Base-by-base conservation (phyloP, 352 stramenopile species). In the Phytopythium sindhum region DNA sequence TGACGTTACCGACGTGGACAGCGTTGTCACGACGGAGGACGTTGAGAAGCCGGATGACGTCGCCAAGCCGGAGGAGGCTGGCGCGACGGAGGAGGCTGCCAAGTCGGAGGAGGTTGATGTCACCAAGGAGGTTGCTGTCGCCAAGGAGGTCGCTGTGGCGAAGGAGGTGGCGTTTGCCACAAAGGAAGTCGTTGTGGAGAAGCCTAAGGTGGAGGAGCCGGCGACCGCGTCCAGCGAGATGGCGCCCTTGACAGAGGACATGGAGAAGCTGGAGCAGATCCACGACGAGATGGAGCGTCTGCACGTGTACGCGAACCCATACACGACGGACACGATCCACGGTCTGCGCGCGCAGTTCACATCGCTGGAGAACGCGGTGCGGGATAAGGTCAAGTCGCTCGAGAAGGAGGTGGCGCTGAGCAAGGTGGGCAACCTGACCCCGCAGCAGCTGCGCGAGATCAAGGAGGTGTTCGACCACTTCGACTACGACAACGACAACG, bases 391-490 rank as follows among this genome's bases (percentile, higher is more conserved):
- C 44, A 94, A 96, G 70, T 91, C 89, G 35, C 80, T 97, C 31
- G 86, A 95, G 70, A 96, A 96, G 77, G 86, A 95, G 63, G 68
- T 97, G 31, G 88, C 84, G 39, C 74, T 94, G 45, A 90, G 84
- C 68, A 75, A 95, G 63, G 65, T 97, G 21, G 88, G 87, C 51
- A 90, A 92, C 54, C 77, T 97, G 28, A 93, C 84, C 35, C 63
- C 87, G 6, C 68, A 93, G 61, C 89, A 97, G 72, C 75, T 91
- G 48, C 82, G 79, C 61, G 90, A 97, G 64, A 95, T 97, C 60
- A 84, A 90, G 59, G 90, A 97, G 64, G 89, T 96, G 33, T 97
- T 97, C 44, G 81, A 95, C 57, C 84, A 95, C 70, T 97, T 97
- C 57, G 90, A 97, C 58, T 65, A 93, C 44, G 88, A 97, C 61